Base-by-base conservation (phyloP, 2,329 filamentous ascomycete genomes). In the Celoporthe dispersa region DNA sequence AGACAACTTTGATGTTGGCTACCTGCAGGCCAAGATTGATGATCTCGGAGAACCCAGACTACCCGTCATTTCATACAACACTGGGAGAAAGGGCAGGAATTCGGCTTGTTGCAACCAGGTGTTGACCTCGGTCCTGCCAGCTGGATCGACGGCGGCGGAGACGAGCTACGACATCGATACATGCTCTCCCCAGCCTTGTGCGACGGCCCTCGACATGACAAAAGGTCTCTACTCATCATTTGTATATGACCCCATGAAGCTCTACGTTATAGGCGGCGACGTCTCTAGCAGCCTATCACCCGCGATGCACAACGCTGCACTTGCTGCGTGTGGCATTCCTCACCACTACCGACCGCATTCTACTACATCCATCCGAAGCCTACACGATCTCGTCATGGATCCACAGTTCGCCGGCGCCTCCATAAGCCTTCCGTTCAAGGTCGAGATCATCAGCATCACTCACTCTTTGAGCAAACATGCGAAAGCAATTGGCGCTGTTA, bases 271-370 rank as follows among this genome's bases (percentile, higher is more conserved):
- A 65, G 92, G 92, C n/a, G 89, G 87, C 68, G 90, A 90, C 68
- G 88, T 92, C 12, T 87, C 85, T 64, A 92, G 92, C 80, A 93
- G 90, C 76, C 78, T 94, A 68, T 94, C 92, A 0, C 92, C 92
- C 1, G 89, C 90, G 8, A 94, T 94, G 91, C 92, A 94, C 77
- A 92, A 90, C 68, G 85, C 90, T 7, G 92, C 91, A 0, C 88
- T 92, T 70, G 82, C 84, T 66, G 86, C 85, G 1, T 91, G 88
- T 73, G 92, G 91, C 0, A 88, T 94, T 77, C 89, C 88, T 0
- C 92, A 94, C 74, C 79, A 84, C 7, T 94, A 93, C 76, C 80
- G 83, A n/a, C 88, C 88, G 1, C 84, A 88, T 69, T 90, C 92
- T 64, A 89, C 89, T 6, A 80, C 84, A 25, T 88, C 87, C 0